Evolutionary conservation across 2,329 filamentous ascomycete genomes (phyloP), one percentile per base, ranked within the genome.

Genomic region (Penicillium oxalicum): DNA sequence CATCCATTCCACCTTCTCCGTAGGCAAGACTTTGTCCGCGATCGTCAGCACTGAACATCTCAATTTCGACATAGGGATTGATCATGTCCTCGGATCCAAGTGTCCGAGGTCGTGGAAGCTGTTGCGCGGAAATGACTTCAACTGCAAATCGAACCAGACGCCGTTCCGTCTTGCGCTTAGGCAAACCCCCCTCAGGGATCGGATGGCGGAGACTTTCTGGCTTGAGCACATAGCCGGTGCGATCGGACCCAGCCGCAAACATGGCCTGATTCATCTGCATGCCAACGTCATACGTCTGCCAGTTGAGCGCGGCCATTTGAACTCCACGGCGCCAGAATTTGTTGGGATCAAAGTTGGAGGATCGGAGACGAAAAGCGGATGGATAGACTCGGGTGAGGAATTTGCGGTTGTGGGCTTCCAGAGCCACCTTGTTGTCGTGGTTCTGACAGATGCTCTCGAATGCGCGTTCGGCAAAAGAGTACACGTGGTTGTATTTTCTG

Each of bases 241-340:
- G 82, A 70, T 96, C 93, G 9, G 80, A 84, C 38, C 89, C 88
- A 49, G 88, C 88, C 40, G 90, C 87, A 65, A 96, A 98, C 93
- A 98, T 97, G 62, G 93, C 93, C 58, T 93, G 87, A 66, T 97
- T 97, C 68, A 97, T 79, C 65, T 97, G 91, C 81, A 96, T 93
- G 40, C 91, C 89, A 13, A 94, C 78, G 64, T 97, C 93, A 63
- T 94, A 96, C 0, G 91, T 97, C 71, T 98, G 93, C 91, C 93
- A 97, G 71, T 98, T 98, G 54, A 97, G 77, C 0, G 93, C 93
- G 11, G 87, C 90, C 91, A 98, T 97, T 70, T 98, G 93, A 13
- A 96, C 93, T 29, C 93, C 93, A 38, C 89, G 84, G 44, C 91
- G 84, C 93, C 93, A 98, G 66, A 93, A 95, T 53, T 86, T 84